Evolutionary conservation across 2,329 filamentous ascomycete species (phyloP), one percentile per base, ranked within the genome.

Genomic region (Arthroderma sp.): DNA sequence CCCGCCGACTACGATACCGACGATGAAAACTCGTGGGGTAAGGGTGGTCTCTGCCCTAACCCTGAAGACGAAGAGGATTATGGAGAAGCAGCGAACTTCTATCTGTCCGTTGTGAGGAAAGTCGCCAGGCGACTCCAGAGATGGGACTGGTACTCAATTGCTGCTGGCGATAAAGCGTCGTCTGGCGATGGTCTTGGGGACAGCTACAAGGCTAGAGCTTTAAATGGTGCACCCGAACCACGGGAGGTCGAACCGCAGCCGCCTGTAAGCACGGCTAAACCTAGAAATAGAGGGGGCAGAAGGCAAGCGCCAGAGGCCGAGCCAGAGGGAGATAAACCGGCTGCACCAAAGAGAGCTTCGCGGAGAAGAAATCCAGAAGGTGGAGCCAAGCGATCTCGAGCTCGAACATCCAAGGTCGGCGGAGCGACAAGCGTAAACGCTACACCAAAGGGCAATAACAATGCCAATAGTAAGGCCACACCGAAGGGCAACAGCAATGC

Each of bases 1-100:
- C 64, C 67, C 1, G 62, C 65, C 11, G 63, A 61, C 15, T 71
- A 70, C 37, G 68, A 71, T 47, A 66, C 66, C 29, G 68, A 70
- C 11, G 66, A 69, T 40, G 67, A 70, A 38, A 55, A 57, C 8
- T 62, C 61, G 2, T 67, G 62, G 58, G 67, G 65, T 5, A 63
- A 65, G 33, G 67, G 65, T 11, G 66, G 66, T 3, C 45, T 69
- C 6, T 54, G 63, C 29, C 63, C 64, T 1, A 64, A 65, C 36
- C 62, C 61, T 3, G 54, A 55, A 3, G 65, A 67, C 45, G 58
- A 66, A 40, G 69, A 71, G 47, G 68, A 71, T 48, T 69, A 58
- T 49, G 69, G 69, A 40, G 69, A 70, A 49, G 63, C 66, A 43
- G 66, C 65, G n/a, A 64, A 60, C 40, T 62, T 61, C 44, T 69